Evolutionary conservation across 129 eudicot genomes (phyloP).

Genomic region (Flaveria linearis): DNA sequence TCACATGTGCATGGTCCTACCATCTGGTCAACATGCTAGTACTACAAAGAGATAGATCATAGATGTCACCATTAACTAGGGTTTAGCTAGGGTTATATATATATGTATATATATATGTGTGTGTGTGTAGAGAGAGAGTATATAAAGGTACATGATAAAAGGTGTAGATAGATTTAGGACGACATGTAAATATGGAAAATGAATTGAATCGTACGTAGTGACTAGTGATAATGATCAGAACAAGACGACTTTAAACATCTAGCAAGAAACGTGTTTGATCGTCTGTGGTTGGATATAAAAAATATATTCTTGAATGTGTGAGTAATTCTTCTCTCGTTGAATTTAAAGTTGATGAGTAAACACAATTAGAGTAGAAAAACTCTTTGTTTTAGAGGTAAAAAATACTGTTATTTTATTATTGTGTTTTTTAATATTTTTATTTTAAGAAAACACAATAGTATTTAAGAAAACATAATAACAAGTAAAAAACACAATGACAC

Average conservation of each 20-base stretch:
- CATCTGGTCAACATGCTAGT: constrained; percentile 23
- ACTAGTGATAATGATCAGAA: background rate
- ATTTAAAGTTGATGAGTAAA: background rate
- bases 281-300: background rate
- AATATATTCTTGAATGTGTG: background rate
- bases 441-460: too few species aligned
- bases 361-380: too few species aligned
- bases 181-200: constrained; percentile 28
- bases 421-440: too few species aligned
- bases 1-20: constrained; percentile 26
- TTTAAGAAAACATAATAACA: too few species aligned
- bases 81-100: background rate
- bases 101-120: background rate
- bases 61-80: constrained; percentile 18
- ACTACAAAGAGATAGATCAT: constrained; percentile 6
- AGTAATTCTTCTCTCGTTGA: background rate
- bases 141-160: background rate
- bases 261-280: background rate
- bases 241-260: background rate
- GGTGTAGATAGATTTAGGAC: background rate
- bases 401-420: too few species aligned
- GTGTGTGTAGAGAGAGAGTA: background rate
- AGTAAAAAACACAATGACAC: too few species aligned
- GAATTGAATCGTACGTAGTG: background rate
- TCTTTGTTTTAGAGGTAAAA: too few species aligned